Percentiles rank a stretch among this genome's conserved stretches.
phyloP scores from a whole-genome alignment of 495 filamentous ascomycete species.

The Podospora pseudopauciseta region DNA sequence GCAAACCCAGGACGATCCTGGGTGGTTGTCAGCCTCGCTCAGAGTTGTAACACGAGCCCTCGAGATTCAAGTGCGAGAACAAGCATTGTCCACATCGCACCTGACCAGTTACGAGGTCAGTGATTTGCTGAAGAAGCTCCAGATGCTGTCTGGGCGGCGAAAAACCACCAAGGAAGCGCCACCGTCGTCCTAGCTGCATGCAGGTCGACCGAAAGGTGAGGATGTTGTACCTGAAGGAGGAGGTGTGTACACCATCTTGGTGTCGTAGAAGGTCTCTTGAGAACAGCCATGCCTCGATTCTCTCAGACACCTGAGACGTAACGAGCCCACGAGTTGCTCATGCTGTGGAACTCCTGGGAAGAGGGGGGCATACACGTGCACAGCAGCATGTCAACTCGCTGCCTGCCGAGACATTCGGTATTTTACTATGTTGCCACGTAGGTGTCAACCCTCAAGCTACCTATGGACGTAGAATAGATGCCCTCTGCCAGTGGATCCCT shows the following conservation, averaged over 20 bases:
- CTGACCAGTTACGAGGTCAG: slow-evolving; percentile 18
- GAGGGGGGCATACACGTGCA: neutral
- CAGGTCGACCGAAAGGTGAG: slow-evolving; percentile 30
- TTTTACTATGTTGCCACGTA: neutral
- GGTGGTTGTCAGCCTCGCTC: neutral
- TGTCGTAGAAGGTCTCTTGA: neutral
- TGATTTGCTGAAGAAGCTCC: slow-evolving; percentile 17
- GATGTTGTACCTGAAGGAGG: slow-evolving; percentile 14
- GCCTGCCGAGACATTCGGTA: neutral
- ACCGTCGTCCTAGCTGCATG: slow-evolving; percentile 27
- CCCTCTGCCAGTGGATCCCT: neutral
- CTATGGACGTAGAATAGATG: neutral
- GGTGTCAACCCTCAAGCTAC: neutral
- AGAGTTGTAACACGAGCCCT: neutral
- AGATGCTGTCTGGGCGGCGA: slow-evolving; percentile 13
- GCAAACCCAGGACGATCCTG: neutral
- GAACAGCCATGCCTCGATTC: neutral
- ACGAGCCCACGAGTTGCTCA: neutral
- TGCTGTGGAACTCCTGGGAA: neutral
- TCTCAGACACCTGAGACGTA: neutral
- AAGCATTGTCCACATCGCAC: slow-evolving; percentile 12
- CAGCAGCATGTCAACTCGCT: neutral
- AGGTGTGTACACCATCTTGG: neutral
- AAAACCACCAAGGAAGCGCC: slow-evolving; percentile 21
- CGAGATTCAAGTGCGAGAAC: neutral